phyloP scores from a whole-genome alignment of 2,329 filamentous ascomycete species.

The Colletotrichum theobromicola region DNA sequence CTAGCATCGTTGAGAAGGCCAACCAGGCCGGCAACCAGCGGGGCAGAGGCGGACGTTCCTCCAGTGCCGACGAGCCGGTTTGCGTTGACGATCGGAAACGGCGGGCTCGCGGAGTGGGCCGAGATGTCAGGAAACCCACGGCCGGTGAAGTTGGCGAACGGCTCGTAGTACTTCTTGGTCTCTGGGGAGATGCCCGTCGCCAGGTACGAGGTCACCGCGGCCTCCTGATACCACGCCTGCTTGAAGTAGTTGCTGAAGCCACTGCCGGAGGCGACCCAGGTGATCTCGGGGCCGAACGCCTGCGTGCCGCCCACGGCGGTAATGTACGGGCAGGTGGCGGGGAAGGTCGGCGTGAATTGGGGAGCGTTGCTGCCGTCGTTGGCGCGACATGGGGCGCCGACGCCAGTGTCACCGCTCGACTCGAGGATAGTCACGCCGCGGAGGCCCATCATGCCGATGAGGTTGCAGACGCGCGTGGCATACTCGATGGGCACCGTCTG shows the following conservation, averaged over 20 bases:
- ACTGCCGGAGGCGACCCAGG: constrained; percentile 56
- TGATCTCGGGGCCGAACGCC: constrained; percentile 54
- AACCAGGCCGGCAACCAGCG: constrained; percentile 67
- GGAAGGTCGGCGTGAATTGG: constrained; percentile 25
- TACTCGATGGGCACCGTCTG: constrained; percentile 65
- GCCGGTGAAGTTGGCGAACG: constrained; percentile 50
- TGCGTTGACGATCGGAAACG: constrained; percentile 30
- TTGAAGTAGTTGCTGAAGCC: constrained; percentile 55
- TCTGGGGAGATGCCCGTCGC: constrained; percentile 27
- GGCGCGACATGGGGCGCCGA: constrained; percentile 56
- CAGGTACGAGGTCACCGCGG: constrained; percentile 50
- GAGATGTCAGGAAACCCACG: constrained; percentile 68
- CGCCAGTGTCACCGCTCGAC: constrained; percentile 63
- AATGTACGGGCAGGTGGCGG: constrained; percentile 55
- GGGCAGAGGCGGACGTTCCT: constrained; percentile 60
- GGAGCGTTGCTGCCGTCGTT: constrained; percentile 50
- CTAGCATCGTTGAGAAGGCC: constrained; percentile 69
- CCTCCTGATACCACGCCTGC: constrained; percentile 49
- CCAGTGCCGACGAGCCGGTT: constrained; percentile 18
- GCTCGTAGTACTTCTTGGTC: constrained; percentile 54
- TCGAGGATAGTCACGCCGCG: constrained; percentile 69
- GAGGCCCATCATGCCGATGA: constrained; percentile 67
- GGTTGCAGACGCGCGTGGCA: constrained; percentile 60
- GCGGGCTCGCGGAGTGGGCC: constrained; percentile 49
- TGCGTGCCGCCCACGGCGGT: constrained; percentile 63